phyloP scores from a whole-genome alignment of 2,329 filamentous ascomycete genomes.

The Colletotrichum higginsianum region DNA sequence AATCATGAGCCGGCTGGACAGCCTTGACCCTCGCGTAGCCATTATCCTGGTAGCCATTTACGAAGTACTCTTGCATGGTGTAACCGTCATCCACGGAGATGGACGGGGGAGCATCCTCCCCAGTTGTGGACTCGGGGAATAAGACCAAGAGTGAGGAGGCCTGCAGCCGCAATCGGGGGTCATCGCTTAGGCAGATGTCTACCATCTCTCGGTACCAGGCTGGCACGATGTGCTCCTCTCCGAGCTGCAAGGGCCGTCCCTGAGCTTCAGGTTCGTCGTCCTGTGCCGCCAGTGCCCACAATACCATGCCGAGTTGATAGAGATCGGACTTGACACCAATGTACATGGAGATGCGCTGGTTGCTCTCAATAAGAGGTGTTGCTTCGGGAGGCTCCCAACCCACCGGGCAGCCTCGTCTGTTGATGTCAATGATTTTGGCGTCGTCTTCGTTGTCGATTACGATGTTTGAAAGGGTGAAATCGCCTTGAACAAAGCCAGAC shows the following conservation, averaged over 20 bases:
- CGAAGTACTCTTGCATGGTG: constrained; percentile 56
- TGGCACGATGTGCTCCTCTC: constrained; percentile 76
- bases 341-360: constrained; percentile 94
- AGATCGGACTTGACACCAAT: constrained; percentile 98
- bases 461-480: constrained; percentile 97
- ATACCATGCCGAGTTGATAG: constrained; percentile 95
- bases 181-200: constrained; percentile 80
- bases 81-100: constrained; percentile 59
- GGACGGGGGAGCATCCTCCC: constrained; percentile 47
- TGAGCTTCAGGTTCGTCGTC: constrained; percentile 91
- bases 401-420: constrained; percentile 94
- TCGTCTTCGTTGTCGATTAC: constrained; percentile 88
- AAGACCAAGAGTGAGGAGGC: constrained; percentile 79
- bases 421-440: constrained; percentile 98
- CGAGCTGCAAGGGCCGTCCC: constrained; percentile 76
- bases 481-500: constrained; percentile 95
- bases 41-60: constrained; percentile 53
- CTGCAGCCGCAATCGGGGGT: constrained; percentile 80
- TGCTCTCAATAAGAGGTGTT: constrained; percentile 85
- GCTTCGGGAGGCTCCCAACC: constrained; percentile 98
- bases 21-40: constrained; percentile 56
- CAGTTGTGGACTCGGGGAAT: constrained; percentile 67
- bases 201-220: constrained; percentile 85
- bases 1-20: constrained; percentile 59
- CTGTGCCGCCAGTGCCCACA: constrained; percentile 91